Percentiles rank a stretch among this genome's conserved stretches.
phyloP scores from a whole-genome alignment of 176 grass and related monocot species.

The Metroxylon sagu region DNA sequence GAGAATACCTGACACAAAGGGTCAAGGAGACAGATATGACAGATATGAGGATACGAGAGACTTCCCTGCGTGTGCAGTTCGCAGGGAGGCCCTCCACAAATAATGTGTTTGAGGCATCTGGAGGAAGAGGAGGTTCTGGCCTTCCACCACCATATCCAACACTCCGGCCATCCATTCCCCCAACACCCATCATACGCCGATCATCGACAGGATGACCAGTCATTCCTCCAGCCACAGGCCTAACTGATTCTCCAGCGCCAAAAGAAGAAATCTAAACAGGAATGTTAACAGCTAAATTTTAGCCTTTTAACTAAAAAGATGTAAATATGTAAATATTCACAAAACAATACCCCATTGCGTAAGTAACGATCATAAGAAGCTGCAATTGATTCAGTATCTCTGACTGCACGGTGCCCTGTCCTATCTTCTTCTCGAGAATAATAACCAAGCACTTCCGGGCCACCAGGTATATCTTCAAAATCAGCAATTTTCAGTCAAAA shows the following conservation, averaged over 20 bases:
- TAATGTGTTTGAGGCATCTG: slow-evolving; percentile 73
- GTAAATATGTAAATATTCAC: not conserved
- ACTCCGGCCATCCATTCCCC: slow-evolving; percentile 50
- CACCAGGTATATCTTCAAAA: slow-evolving; percentile 43
- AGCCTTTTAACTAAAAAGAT: slow-evolving; percentile 13
- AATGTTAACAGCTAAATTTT: slow-evolving; percentile 5
- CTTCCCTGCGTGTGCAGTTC: slow-evolving; percentile 50
- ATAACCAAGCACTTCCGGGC: slow-evolving; percentile 37
- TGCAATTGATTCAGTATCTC: slow-evolving; percentile 64
- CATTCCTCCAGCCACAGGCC: slow-evolving; percentile 59
- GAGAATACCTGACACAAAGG: too few relatives aligned
- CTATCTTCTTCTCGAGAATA: slow-evolving; percentile 66
- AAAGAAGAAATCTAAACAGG: slow-evolving; percentile 47
- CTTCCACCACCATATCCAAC: slow-evolving; percentile 52
- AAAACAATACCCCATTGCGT: slow-evolving; percentile 56
- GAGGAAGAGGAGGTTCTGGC: slow-evolving; percentile 65
- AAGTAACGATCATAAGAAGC: slow-evolving; percentile 64
- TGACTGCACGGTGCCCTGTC: slow-evolving; percentile 52
- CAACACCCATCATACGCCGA: slow-evolving; percentile 45
- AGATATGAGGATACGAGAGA: slow-evolving; percentile 57
- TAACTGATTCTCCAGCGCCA: slow-evolving; percentile 42
- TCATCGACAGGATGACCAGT: slow-evolving; percentile 62
- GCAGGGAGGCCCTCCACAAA: slow-evolving; percentile 52
- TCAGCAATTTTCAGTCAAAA: slow-evolving; percentile 23
- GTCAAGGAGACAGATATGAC: not conserved